phyloP scores from a whole-genome alignment of 2,329 filamentous ascomycete species.

The Phyllosticta ampelicida region DNA sequence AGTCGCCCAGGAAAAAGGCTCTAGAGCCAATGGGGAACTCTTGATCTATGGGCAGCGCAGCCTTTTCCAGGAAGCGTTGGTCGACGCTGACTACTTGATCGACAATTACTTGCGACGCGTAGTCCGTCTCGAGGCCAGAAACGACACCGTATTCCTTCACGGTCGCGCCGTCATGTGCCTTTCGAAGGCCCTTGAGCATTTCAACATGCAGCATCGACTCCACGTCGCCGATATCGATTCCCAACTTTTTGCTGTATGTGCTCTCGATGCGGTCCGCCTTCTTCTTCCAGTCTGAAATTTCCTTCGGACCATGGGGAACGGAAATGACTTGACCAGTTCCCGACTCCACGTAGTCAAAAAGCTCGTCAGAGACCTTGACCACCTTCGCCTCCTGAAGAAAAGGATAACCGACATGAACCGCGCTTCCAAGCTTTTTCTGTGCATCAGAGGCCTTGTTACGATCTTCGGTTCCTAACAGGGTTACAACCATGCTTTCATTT shows the following conservation, averaged over 20 bases:
- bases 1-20: slow-evolving; percentile 90
- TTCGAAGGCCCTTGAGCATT: slow-evolving; percentile 81
- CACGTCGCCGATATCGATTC: slow-evolving; percentile 73
- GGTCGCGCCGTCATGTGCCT: slow-evolving; percentile 82
- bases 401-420: slow-evolving; percentile 85
- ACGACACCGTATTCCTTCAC: slow-evolving; percentile 88
- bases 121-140: slow-evolving; percentile 75
- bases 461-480: slow-evolving; percentile 61
- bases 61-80: slow-evolving; percentile 82
- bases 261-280: slow-evolving; percentile 76
- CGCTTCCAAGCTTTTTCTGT: slow-evolving; percentile 69
- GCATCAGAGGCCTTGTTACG: slow-evolving; percentile 62
- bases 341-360: slow-evolving; percentile 73
- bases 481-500: slow-evolving; percentile 93
- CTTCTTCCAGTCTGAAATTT: slow-evolving; percentile 73
- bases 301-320: slow-evolving; percentile 60
- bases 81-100: slow-evolving; percentile 86
- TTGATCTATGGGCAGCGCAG: slow-evolving; percentile 76
- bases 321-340: slow-evolving; percentile 56
- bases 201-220: slow-evolving; percentile 88
- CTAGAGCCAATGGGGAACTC: slow-evolving; percentile 77
- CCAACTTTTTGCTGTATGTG: slow-evolving; percentile 82
- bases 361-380: slow-evolving; percentile 77
- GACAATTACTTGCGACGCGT: slow-evolving; percentile 83
- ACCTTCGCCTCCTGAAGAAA: slow-evolving; percentile 93